Evolutionary conservation across 768 basidiomycete species (phyloP).

Genomic region (Serendipita sp.): DNA sequence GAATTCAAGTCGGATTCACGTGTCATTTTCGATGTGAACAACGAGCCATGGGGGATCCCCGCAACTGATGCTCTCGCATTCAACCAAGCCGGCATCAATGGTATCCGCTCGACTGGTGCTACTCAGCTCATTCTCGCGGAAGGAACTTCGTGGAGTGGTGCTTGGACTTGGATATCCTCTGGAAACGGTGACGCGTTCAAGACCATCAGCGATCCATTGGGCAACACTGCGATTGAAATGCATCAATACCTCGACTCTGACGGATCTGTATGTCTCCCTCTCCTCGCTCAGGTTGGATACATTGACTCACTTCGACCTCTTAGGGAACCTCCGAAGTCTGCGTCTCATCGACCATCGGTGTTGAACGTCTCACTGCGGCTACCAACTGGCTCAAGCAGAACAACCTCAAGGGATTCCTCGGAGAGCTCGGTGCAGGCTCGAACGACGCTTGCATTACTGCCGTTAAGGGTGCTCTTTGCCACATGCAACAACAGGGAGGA

Average conservation of each 20-base stretch:
- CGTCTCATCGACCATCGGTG: conserved; percentile 45
- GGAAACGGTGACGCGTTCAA: conserved; percentile 39
- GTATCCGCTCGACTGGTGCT: conserved; percentile 46
- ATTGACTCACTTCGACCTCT: not conserved
- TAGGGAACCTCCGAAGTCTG: conserved; percentile 29
- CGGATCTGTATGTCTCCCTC: conserved; percentile 23
- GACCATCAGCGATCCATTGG: conserved; percentile 30
- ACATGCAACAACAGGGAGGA: conserved; percentile 39
- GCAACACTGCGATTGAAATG: conserved; percentile 30
- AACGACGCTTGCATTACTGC: conserved; percentile 21
- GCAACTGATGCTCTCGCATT: conserved; percentile 23
- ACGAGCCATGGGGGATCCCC: conserved; percentile 48
- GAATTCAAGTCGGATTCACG: conserved; percentile 34
- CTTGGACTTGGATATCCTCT: conserved; percentile 45
- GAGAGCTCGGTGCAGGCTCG: conserved; percentile 22
- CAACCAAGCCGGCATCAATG: conserved; percentile 45
- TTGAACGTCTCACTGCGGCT: conserved; percentile 37
- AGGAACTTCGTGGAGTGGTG: conserved; percentile 39
- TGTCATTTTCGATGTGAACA: conserved; percentile 45
- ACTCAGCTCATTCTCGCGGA: conserved; percentile 28
- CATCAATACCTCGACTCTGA: conserved; percentile 58
- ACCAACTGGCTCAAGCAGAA: conserved; percentile 36
- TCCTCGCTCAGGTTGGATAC: not conserved
- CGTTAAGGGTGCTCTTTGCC: conserved; percentile 38
- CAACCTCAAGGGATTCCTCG: not conserved